Conservation (phyloP, 2,329 filamentous ascomycete species). For the Curvularia sp. region DNA sequence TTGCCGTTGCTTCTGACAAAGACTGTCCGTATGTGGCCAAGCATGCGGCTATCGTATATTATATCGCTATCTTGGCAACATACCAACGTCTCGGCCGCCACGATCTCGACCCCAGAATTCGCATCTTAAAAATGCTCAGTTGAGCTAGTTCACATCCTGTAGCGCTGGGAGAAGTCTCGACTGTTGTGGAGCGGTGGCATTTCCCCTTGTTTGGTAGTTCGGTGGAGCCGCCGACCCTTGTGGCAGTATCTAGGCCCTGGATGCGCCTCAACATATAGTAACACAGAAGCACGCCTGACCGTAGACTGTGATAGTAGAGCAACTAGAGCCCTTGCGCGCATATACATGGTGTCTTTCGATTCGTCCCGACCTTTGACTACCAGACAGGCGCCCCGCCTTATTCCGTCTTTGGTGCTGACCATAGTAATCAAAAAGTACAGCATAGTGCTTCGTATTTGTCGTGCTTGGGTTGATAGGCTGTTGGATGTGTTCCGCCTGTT, state of each 20-base stretch:
- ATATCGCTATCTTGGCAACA: neutral
- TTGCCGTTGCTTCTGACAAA: neutral
- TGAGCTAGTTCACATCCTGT: slow-evolving; percentile 2
- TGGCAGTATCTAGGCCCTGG: neutral
- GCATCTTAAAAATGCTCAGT: neutral
- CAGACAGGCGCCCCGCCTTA: slow-evolving; percentile 3
- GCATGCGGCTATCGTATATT: neutral
- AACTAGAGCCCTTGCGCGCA: slow-evolving; percentile 4
- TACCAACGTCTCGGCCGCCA: neutral
- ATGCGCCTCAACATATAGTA: neutral
- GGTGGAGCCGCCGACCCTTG: neutral
- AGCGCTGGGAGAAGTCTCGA: neutral
- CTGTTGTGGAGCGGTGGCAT: neutral
- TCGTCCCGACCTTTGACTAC: neutral
- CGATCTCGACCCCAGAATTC: slow-evolving; percentile 1
- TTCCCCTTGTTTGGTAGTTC: neutral
- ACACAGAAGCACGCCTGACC: slow-evolving; percentile 14
- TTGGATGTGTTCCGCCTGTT: slow-evolving; percentile 13
- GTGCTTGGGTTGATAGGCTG: slow-evolving; percentile 4
- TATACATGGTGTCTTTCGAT: slow-evolving; percentile 3
- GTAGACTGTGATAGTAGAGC: slow-evolving; percentile 1
- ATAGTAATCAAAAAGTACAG: slow-evolving; percentile 8
- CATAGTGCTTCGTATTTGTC: slow-evolving; percentile 2
- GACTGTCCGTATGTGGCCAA: neutral
- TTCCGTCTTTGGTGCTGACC: slow-evolving; percentile 5